Evolutionary conservation across 2,329 filamentous ascomycete species (phyloP).

Genomic region (Pseudocercospora fuligena): DNA sequence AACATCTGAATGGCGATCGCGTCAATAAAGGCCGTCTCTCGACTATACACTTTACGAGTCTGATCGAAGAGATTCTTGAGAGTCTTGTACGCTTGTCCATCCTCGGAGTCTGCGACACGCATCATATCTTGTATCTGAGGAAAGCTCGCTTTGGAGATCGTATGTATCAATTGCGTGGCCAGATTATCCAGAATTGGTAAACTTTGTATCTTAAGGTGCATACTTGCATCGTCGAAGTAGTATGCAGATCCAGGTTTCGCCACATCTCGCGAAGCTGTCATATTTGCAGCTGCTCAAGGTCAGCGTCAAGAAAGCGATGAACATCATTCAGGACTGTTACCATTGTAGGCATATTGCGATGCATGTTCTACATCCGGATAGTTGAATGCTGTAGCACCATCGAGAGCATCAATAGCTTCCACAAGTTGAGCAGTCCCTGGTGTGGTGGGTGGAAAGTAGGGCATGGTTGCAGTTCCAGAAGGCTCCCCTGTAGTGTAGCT

Average conservation of each 20-base stretch:
- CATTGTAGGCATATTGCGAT: slow-evolving; percentile 24
- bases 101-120: slow-evolving; percentile 43
- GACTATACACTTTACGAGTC: slow-evolving; percentile 65
- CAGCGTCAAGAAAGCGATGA: not conserved
- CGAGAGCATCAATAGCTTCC: slow-evolving; percentile 19
- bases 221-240: slow-evolving; percentile 47
- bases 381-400: slow-evolving; percentile 17
- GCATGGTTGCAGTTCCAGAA: slow-evolving; percentile 25
- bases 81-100: slow-evolving; percentile 64
- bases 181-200: slow-evolving; percentile 66
- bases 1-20: slow-evolving; percentile 45
- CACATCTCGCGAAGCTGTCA: slow-evolving; percentile 18
- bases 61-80: slow-evolving; percentile 67
- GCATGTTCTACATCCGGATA: slow-evolving; percentile 19
- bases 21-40: slow-evolving; percentile 58
- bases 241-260: slow-evolving; percentile 30
- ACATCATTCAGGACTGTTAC: slow-evolving; percentile 11
- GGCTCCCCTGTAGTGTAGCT: slow-evolving; percentile 22
- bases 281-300: slow-evolving; percentile 13
- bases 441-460: slow-evolving; percentile 27
- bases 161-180: slow-evolving; percentile 63
- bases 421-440: slow-evolving; percentile 9
- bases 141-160: slow-evolving; percentile 61
- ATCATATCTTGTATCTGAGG: slow-evolving; percentile 63
- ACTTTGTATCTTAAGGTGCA: slow-evolving; percentile 62